Base-by-base conservation (phyloP, 2,329 filamentous ascomycete species). In the Ophiostoma himal-ulmi region DNA sequence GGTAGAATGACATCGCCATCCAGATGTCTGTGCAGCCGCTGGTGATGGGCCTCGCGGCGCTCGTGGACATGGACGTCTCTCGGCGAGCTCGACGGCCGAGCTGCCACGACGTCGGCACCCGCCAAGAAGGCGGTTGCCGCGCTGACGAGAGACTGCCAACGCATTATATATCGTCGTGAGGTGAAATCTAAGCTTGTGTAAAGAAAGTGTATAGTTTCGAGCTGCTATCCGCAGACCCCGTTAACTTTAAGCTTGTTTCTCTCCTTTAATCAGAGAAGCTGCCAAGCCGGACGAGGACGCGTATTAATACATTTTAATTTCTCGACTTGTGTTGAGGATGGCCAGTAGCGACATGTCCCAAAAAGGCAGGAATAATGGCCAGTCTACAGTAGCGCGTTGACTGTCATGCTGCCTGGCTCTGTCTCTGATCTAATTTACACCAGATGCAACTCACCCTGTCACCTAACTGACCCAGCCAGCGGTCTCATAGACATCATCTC, bases 1-100 rank as follows among this genome's bases (percentile, higher is more conserved):
- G 74, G 74, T 68, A 75, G 70, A 57, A 77, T 13, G 8, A 73
- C 73, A 20, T 73, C 62, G 5, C 73, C 69, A 0, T 74, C 73
- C 1, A 77, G 74, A 34, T 76, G 76, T 37, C 74, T 66, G 52
- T 67, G 65, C 39, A 67, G 65, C 11, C 65, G 65, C 65, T 67
- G 65, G 22, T 67, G 65, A 14, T 7, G 14, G n/a, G 11, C 65
- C 65, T 14, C 65, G 22, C 65, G 65, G n/a, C 65, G 65, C 65
- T 67, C 65, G 39, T 67, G 65, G 22, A 67, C 65, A 22, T 67
- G 65, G 3, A 67, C 14, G n/a, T 67, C 65, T 30, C 39, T 41
- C 2, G 37, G 65, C 39, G 13, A 26, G 22, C n/a, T 13, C 5
- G 37, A 26, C 2, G 37, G 37, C n/a, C 22, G 37, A 39, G 37